Percentiles rank a stretch among this genome's conserved stretches.
phyloP scores from a whole-genome alignment of 345 rosid species.

The Sisymbrium irio region DNA sequence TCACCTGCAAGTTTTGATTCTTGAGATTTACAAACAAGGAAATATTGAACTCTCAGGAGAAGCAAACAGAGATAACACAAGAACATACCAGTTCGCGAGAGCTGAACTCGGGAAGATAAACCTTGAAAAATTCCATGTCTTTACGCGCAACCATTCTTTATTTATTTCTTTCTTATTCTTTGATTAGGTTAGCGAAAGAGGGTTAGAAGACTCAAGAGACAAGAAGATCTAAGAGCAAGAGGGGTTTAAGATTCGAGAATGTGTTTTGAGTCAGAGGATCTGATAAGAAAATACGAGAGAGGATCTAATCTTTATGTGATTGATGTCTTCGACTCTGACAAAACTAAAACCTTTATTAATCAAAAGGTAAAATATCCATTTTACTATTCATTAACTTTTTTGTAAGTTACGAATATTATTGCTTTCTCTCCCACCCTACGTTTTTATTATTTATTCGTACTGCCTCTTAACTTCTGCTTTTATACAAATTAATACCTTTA shows the following conservation, averaged over 20 bases:
- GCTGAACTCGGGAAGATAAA: conserved; percentile 30
- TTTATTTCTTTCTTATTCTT: not conserved
- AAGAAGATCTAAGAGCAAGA: not conserved
- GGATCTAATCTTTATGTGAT: not conserved
- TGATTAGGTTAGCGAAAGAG: not conserved
- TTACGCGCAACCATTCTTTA: conserved; percentile 17
- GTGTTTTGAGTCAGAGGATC: not conserved
- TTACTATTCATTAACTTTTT: not conserved
- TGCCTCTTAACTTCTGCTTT: not conserved
- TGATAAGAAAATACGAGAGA: not conserved
- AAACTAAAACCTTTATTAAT: not conserved
- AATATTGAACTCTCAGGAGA: not conserved
- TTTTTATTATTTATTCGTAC: not conserved
- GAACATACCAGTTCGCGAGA: conserved; percentile 21
- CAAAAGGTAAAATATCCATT: not conserved
- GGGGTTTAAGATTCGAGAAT: not conserved
- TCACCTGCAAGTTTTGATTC: conserved; percentile 3
- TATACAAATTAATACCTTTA: not conserved
- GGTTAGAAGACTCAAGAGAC: too few relatives aligned
- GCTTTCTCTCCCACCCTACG: not conserved
- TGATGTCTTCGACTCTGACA: not conserved
- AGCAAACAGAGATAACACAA: not conserved
- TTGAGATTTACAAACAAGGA: not conserved
- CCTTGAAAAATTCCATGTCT: conserved; percentile 31
- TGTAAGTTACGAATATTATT: not conserved